phyloP scores from a whole-genome alignment of 805 yeast genomes.

The Spathaspora hagerdaliae region DNA sequence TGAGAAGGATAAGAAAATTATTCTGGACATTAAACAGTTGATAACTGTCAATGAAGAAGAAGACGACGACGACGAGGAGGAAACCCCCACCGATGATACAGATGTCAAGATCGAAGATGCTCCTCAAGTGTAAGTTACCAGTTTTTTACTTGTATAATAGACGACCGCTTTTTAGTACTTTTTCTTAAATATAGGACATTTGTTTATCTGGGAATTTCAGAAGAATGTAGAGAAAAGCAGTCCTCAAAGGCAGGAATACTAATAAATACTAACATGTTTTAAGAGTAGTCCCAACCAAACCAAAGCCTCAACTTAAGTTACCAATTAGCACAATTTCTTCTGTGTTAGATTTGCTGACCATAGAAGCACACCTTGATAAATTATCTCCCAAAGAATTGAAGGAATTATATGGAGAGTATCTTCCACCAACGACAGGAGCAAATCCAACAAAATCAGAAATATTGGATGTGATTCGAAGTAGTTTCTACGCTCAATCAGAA shows the following conservation, averaged over 20 bases:
- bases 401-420: slow-evolving; percentile 27
- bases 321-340: slow-evolving; percentile 32
- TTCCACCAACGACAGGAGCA: slow-evolving; percentile 41
- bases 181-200: no score
- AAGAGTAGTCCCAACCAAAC: neutral
- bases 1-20: slow-evolving; percentile 50
- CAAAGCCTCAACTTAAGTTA: slow-evolving; percentile 6
- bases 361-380: slow-evolving; percentile 29
- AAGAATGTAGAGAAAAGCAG: neutral
- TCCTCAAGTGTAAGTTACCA: neutral
- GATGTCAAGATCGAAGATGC: neutral
- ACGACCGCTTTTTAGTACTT: neutral
- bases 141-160: neutral
- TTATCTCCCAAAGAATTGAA: slow-evolving; percentile 32
- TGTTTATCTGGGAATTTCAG: no score
- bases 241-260: neutral
- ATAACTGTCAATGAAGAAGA: slow-evolving; percentile 36
- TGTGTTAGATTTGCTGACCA: slow-evolving; percentile 25
- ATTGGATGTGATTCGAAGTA: slow-evolving; percentile 41
- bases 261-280: neutral
- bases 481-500: slow-evolving; percentile 44
- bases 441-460: slow-evolving; percentile 33
- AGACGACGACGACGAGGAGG: slow-evolving; percentile 16
- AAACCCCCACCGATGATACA: slow-evolving; percentile 10
- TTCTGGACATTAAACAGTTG: slow-evolving; percentile 45